A percentile compares a stretch with the other conserved stretches of the same genome.
These are phyloP conservation scores for Pilaira anomala DNA, from an alignment of 192 early-diverging fungal species.

Conservation along the genomic window DNA sequence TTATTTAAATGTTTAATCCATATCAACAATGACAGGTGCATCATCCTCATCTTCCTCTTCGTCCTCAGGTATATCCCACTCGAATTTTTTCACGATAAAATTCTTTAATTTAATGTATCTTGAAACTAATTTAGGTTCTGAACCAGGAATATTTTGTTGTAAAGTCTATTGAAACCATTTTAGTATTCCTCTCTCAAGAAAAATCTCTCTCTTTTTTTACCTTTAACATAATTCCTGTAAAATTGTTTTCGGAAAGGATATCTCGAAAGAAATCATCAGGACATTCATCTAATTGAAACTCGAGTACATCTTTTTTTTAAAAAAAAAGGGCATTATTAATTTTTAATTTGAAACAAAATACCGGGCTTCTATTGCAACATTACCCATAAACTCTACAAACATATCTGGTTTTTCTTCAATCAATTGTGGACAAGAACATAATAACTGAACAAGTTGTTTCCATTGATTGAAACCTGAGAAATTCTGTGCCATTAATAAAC, in stretches of 20 bases:
- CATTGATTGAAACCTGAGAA: conserved; percentile 86
- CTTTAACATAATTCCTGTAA: conserved; percentile 50
- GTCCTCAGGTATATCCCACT: conserved; percentile 29
- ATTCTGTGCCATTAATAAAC: conserved; percentile 76
- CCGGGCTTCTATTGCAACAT: conserved; percentile 6
- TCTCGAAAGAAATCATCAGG: conserved; percentile 70
- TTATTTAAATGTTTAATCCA: conserved; percentile 2
- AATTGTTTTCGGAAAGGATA: conserved; percentile 61
- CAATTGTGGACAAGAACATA: conserved; percentile 63
- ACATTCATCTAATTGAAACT: conserved; percentile 64
- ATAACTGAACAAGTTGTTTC: conserved; percentile 73
- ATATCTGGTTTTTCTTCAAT: conserved; percentile 43
- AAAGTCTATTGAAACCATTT: conserved; percentile 2
- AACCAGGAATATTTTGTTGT: conserved; percentile 5
- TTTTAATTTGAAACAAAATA: background rate
- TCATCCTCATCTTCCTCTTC: conserved; percentile 28
- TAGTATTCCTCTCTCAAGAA: background rate
- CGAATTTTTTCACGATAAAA: conserved; percentile 15
- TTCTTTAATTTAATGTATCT: conserved; percentile 15
- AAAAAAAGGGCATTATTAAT: background rate
- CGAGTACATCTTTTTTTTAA: conserved; percentile 43
- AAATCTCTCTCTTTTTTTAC: conserved; percentile 34
- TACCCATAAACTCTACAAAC: conserved; percentile 58
- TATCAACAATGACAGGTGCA: conserved; percentile 29
- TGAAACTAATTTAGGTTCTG: background rate